These are phyloP conservation scores for Podaxis mareebaensis DNA, from an alignment of 768 basidiomycete genomes.

Conservation along the genomic window DNA sequence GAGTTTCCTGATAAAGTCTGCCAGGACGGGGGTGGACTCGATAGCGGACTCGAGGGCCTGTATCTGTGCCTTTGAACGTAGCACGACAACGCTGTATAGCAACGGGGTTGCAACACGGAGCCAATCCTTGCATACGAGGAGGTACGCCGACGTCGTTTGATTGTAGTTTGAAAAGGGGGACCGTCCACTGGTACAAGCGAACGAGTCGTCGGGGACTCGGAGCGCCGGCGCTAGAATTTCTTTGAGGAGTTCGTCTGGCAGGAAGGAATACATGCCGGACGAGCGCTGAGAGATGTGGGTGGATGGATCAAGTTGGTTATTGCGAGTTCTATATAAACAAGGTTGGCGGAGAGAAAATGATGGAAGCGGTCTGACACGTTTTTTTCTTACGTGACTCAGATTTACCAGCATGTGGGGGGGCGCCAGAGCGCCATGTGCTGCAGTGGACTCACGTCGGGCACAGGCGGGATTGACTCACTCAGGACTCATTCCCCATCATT, in stretches of 20 bases:
- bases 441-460: neutral
- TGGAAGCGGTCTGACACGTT: neutral
- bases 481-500: neutral
- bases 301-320: neutral
- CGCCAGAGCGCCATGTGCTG: neutral
- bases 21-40: slow-evolving; percentile 17
- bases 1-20: slow-evolving; percentile 23
- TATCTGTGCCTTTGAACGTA: slow-evolving; percentile 28
- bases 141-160: slow-evolving; percentile 20
- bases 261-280: slow-evolving; percentile 13
- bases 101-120: slow-evolving; percentile 28
- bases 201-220: slow-evolving; percentile 22
- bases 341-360: neutral
- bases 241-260: slow-evolving; percentile 26
- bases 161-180: slow-evolving; percentile 22
- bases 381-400: neutral
- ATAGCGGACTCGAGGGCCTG: slow-evolving; percentile 24
- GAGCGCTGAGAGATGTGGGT: neutral
- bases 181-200: slow-evolving; percentile 11
- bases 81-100: slow-evolving; percentile 27
- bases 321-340: neutral
- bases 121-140: slow-evolving; percentile 28
- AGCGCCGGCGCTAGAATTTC: slow-evolving; percentile 23
- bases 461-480: neutral
- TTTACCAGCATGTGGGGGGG: neutral